phyloP scores from a whole-genome alignment of 1,284 basidiomycete species.

The Earliella scabrosa region DNA sequence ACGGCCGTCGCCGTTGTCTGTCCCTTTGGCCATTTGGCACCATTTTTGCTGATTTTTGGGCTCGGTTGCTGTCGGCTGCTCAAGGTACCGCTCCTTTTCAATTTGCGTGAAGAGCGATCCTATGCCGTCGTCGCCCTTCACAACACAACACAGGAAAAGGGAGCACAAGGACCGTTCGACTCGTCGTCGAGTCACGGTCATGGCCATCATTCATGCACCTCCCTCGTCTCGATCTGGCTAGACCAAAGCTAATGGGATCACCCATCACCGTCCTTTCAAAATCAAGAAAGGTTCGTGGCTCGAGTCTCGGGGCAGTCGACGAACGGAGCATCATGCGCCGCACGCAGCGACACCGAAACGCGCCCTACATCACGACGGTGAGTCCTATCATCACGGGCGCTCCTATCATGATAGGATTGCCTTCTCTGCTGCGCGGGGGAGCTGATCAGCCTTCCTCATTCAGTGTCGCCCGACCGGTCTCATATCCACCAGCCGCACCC shows the following conservation, averaged over 20 bases:
- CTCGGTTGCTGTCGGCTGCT: neutral
- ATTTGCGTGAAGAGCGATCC: conserved; percentile 2
- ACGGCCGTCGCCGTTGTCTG: too few species aligned
- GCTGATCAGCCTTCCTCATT: neutral
- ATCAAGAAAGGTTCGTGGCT: neutral
- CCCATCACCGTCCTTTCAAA: neutral
- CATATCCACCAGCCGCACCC: too few species aligned
- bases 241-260: neutral
- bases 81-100: neutral
- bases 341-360: neutral
- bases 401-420: neutral
- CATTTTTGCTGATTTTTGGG: too few species aligned
- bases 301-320: neutral
- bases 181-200: too few species aligned
- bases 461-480: too few species aligned
- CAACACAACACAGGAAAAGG: too few species aligned
- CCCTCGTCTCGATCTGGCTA: neutral
- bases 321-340: neutral
- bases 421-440: neutral
- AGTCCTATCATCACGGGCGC: conserved; percentile 1
- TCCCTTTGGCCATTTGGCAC: too few species aligned
- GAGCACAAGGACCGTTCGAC: too few species aligned
- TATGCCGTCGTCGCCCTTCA: neutral
- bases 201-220: too few species aligned
- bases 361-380: neutral